Evolutionary conservation across 305 asterid species (phyloP), one percentile per base, ranked within the genome.

Genomic region (Withania somnifera): DNA sequence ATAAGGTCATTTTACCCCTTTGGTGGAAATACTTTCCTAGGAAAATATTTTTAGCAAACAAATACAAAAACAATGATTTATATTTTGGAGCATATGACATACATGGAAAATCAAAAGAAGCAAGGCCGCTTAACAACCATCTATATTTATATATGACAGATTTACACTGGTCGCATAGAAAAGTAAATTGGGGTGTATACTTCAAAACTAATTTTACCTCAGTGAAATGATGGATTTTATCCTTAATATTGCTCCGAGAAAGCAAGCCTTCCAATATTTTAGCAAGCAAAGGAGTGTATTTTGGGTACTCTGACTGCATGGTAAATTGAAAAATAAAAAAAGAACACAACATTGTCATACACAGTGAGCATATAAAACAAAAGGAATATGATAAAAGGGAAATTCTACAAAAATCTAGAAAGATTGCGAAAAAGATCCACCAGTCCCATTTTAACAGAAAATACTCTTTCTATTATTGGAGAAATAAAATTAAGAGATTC

Each of bases 261-360:
- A 90, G 87, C 87, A 92, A 81, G 68, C 91, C 94, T 83, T 96
- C 99, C 93, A 96, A 85, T 87, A 94, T 88, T 88, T 96, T 94
- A 77, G 97, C 92, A 88, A 96, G 98, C 93, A 96, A 86, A 51
- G 98, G 93, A 36, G 99, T 92, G 88, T 94, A 93, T 45, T 91
- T 91, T 32, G 97, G 98, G 88, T 93, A 96, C 86, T 96, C 98
- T 10, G 91, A 84, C 99, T 96, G 97, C 88, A 84, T 87, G 87
- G 67, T 86, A 80, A 1, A 84, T 83, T 68, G 63, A 85, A 36
- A 67, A 34, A n/a, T n/a, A 17, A 50, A 28, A n/a, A 47, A 50
- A 32, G 15, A 75, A 75, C 50, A 47, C n/a, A 75, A 50, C 77
- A 36, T 19, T 75, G 26, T 50, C 40, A 50, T 75, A 50, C 61